Conservation (phyloP, 2,329 filamentous ascomycete species). For the Septoria linicola region DNA sequence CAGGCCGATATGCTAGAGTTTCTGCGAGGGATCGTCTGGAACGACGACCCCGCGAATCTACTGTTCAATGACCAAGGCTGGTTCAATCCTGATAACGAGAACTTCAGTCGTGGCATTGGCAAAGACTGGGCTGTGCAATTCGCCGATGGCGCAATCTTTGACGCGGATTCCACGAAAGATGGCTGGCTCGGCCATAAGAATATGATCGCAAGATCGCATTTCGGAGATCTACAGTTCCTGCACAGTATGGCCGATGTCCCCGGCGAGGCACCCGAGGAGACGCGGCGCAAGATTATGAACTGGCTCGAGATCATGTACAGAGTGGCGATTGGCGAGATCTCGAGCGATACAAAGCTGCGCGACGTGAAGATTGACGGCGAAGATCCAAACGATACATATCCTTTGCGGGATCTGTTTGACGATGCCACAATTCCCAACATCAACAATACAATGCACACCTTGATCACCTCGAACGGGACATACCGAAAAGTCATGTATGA, state of each 20-base stretch:
- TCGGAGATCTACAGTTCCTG: conserved; percentile 13
- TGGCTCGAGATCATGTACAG: conserved; percentile 16
- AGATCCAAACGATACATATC: neutral
- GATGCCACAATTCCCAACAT: conserved; percentile 2
- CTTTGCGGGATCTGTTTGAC: conserved; percentile 6
- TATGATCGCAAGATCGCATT: conserved; percentile 14
- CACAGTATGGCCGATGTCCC: conserved; percentile 13
- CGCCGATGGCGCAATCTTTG: conserved; percentile 4
- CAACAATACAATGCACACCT: conserved; percentile 2
- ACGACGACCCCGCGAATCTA: conserved; percentile 12
- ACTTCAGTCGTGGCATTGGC: conserved; percentile 11
- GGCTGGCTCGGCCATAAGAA: conserved; percentile 14
- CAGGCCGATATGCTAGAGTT: conserved; percentile 11
- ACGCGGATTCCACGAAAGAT: conserved; percentile 7
- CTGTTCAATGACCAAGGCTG: conserved; percentile 10
- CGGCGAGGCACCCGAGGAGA: conserved; percentile 6
- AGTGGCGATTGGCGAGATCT: conserved; percentile 6
- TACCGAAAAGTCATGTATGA: conserved; percentile 11
- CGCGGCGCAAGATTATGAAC: conserved; percentile 9
- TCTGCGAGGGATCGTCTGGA: conserved; percentile 12
- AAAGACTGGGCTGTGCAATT: conserved; percentile 13
- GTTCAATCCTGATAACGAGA: conserved; percentile 8
- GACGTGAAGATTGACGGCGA: conserved; percentile 1
- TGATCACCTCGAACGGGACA: conserved; percentile 8
- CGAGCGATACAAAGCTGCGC: neutral